phyloP scores from a whole-genome alignment of 768 basidiomycete species.

The Suillus luteus region DNA sequence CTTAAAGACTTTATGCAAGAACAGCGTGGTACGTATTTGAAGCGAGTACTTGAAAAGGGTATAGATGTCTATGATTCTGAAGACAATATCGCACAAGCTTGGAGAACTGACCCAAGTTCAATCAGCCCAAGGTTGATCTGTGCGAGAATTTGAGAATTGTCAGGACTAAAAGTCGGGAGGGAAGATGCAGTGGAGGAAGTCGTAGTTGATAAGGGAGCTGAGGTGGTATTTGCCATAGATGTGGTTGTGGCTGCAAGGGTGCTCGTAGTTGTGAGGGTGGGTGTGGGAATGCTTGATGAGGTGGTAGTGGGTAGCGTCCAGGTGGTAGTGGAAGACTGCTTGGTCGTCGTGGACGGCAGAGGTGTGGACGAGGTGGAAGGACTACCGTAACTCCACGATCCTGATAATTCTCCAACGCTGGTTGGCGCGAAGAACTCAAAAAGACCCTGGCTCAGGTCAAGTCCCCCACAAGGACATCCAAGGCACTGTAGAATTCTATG shows the following conservation, averaged over 20 bases:
- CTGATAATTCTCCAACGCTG: slow-evolving; percentile 37
- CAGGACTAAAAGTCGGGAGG: slow-evolving; percentile 21
- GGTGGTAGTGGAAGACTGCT: slow-evolving; percentile 26
- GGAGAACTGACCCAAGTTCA: slow-evolving; percentile 25
- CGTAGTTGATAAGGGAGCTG: slow-evolving; percentile 6
- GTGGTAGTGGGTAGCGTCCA: slow-evolving; percentile 19
- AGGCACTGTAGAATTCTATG: slow-evolving; percentile 35
- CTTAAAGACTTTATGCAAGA: neutral
- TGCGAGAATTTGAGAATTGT: slow-evolving; percentile 24
- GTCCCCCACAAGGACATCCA: slow-evolving; percentile 39
- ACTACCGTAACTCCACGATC: slow-evolving; percentile 41
- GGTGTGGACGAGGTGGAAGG: slow-evolving; percentile 24
- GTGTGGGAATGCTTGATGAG: neutral
- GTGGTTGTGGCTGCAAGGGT: slow-evolving; percentile 18
- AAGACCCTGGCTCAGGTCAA: slow-evolving; percentile 51
- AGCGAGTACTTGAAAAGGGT: neutral
- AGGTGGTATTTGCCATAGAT: slow-evolving; percentile 15
- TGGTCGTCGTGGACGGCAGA: slow-evolving; percentile 15
- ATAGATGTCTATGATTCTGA: slow-evolving; percentile 4
- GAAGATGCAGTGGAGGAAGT: slow-evolving; percentile 12
- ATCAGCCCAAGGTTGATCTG: slow-evolving; percentile 30
- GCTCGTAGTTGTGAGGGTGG: slow-evolving; percentile 11
- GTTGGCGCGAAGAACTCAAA: slow-evolving; percentile 43
- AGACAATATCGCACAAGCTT: slow-evolving; percentile 11
- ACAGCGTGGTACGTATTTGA: neutral